Percentiles rank a stretch among this genome's conserved stretches.
Evolutionary conservation across 78 protist genomes (phyloP).

Genomic region (Dictyostelium capitatum): DNA sequence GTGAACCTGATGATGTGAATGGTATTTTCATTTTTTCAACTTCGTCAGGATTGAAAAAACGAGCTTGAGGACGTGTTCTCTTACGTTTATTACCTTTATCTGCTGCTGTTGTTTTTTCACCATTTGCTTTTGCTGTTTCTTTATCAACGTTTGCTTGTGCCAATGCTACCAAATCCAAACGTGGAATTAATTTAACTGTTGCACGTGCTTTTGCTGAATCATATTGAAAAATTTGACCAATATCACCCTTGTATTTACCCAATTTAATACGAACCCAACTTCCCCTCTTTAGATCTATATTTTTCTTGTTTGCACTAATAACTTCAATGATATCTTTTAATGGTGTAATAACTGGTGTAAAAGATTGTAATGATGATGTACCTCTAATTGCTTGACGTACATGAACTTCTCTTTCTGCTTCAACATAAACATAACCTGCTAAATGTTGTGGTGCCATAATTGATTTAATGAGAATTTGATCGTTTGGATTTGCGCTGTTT

Average conservation of each 20-base stretch:
- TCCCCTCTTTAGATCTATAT: conserved; percentile 32
- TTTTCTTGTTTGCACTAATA: conserved; percentile 39
- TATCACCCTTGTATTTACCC: conserved; percentile 75
- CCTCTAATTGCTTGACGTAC: conserved; percentile 78
- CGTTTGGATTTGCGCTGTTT: background rate
- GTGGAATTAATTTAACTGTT: conserved; percentile 69
- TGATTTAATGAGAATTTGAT: conserved; percentile 55
- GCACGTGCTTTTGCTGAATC: conserved; percentile 43
- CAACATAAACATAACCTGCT: conserved; percentile 81
- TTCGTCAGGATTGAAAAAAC: conserved; percentile 65
- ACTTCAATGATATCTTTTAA: conserved; percentile 78
- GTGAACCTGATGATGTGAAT: background rate
- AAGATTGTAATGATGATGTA: conserved; percentile 17
- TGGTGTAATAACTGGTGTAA: conserved; percentile 56
- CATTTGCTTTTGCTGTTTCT: background rate
- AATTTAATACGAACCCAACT: conserved; percentile 70
- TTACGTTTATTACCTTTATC: conserved; percentile 9
- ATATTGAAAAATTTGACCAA: conserved; percentile 52
- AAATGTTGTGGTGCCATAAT: conserved; percentile 68
- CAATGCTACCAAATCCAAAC: conserved; percentile 40
- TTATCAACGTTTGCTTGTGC: conserved; percentile 13
- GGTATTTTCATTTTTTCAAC: conserved; percentile 17
- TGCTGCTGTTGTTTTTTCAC: background rate
- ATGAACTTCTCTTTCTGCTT: conserved; percentile 80
- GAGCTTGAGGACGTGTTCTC: conserved; percentile 60